Conservation (phyloP, 805 yeast genomes). For the Zygoascus tannicola region DNA sequence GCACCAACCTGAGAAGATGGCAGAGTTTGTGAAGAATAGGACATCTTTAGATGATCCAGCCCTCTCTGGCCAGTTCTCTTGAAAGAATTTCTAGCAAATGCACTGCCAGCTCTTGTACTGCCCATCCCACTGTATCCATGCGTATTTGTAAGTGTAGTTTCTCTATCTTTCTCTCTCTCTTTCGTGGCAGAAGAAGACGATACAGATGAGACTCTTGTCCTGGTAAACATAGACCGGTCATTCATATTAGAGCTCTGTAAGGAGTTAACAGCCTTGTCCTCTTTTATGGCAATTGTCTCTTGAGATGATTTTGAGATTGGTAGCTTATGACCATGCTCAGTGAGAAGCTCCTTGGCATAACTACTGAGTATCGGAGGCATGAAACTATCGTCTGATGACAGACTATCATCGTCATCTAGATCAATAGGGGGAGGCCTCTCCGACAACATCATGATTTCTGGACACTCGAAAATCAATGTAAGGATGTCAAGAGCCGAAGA, state of each 20-base stretch:
- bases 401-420: conserved; percentile 31
- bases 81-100: no score
- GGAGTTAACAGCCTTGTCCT: no score
- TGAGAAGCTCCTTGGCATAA: conserved; percentile 45
- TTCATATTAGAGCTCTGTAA: neutral
- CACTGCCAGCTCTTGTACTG: no score
- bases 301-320: neutral
- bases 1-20: no score
- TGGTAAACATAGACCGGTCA: neutral
- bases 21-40: neutral
- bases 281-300: conserved; percentile 5
- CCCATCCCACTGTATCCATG: no score
- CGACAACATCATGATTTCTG: neutral
- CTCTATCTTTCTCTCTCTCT: neutral
- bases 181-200: neutral
- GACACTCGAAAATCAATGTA: neutral
- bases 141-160: neutral
- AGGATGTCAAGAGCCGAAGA: neutral
- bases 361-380: conserved; percentile 53
- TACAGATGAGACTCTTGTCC: neutral
- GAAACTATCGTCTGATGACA: conserved; percentile 38
- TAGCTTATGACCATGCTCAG: conserved; percentile 15
- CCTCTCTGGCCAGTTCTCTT: no score
- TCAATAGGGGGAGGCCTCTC: conserved; percentile 1
- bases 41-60: neutral